These are phyloP conservation scores for Antonospora locustae DNA, from an alignment of 371 early-diverging fungal genomes.

Conservation along the genomic window DNA sequence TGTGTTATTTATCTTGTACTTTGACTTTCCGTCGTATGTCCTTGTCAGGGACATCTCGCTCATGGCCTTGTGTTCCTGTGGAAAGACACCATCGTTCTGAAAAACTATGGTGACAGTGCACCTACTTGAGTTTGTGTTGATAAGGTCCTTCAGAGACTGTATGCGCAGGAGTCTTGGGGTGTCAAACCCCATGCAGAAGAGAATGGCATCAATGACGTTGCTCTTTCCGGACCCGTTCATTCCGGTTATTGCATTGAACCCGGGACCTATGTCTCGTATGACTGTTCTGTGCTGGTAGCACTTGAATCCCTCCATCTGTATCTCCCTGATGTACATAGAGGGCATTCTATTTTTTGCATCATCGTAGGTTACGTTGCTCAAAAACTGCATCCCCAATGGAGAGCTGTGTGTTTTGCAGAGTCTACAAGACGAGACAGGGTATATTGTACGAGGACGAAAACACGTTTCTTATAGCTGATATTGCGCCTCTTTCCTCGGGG, in stretches of 20 bases:
- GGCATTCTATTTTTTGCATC: neutral
- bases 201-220: slow-evolving; percentile 93
- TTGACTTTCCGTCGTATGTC: slow-evolving; percentile 28
- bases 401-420: slow-evolving; percentile 48
- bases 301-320: slow-evolving; percentile 53
- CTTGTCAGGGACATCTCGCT: slow-evolving; percentile 65
- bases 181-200: slow-evolving; percentile 93
- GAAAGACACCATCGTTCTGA: slow-evolving; percentile 70
- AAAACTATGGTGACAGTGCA: slow-evolving; percentile 88
- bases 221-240: slow-evolving; percentile 97
- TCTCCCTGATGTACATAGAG: slow-evolving; percentile 46
- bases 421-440: slow-evolving; percentile 21
- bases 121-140: slow-evolving; percentile 36
- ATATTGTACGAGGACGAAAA: slow-evolving; percentile 38
- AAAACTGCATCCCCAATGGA: neutral
- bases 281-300: slow-evolving; percentile 44
- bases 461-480: slow-evolving; percentile 44
- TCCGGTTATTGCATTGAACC: slow-evolving; percentile 94
- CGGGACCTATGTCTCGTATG: slow-evolving; percentile 38
- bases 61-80: no score
- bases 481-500: slow-evolving; percentile 42
- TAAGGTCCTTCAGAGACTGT: slow-evolving; percentile 27
- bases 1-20: slow-evolving; percentile 29
- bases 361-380: no score
- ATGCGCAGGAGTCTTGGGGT: slow-evolving; percentile 29